phyloP scores from a whole-genome alignment of 768 basidiomycete species.

The Mycena maculata region DNA sequence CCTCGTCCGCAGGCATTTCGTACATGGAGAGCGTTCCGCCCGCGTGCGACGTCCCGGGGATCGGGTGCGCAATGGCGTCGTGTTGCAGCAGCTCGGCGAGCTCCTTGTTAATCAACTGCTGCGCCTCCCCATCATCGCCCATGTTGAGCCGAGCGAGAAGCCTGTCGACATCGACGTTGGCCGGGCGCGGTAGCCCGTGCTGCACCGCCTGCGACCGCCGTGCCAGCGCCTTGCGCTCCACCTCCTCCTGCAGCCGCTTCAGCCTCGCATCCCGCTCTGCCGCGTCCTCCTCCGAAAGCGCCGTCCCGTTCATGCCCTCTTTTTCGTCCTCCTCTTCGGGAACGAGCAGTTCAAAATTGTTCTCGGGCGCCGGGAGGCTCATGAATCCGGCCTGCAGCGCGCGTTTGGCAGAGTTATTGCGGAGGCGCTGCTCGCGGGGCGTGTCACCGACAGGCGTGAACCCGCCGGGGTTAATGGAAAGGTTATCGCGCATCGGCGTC shows the following conservation, averaged over 20 bases:
- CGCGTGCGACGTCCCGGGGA: slow-evolving; percentile 86
- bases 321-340: slow-evolving; percentile 89
- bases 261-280: slow-evolving; percentile 88
- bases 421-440: slow-evolving; percentile 80
- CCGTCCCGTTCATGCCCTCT: slow-evolving; percentile 50
- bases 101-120: slow-evolving; percentile 79
- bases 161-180: slow-evolving; percentile 77
- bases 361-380: slow-evolving; percentile 91
- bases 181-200: slow-evolving; percentile 85
- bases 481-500: slow-evolving; percentile 93
- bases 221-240: slow-evolving; percentile 83
- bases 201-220: slow-evolving; percentile 86
- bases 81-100: slow-evolving; percentile 84
- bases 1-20: slow-evolving; percentile 80
- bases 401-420: slow-evolving; percentile 72
- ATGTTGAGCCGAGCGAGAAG: slow-evolving; percentile 72
- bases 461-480: slow-evolving; percentile 87
- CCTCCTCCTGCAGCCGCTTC: slow-evolving; percentile 74
- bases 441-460: slow-evolving; percentile 70
- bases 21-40: slow-evolving; percentile 79
- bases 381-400: slow-evolving; percentile 85
- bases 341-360: slow-evolving; percentile 95
- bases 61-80: slow-evolving; percentile 87
- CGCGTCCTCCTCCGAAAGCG: slow-evolving; percentile 83
- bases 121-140: slow-evolving; percentile 63